These are phyloP conservation scores for Lepiota brunneoincarnata DNA, from an alignment of 768 basidiomycete genomes.

Conservation along the genomic window DNA sequence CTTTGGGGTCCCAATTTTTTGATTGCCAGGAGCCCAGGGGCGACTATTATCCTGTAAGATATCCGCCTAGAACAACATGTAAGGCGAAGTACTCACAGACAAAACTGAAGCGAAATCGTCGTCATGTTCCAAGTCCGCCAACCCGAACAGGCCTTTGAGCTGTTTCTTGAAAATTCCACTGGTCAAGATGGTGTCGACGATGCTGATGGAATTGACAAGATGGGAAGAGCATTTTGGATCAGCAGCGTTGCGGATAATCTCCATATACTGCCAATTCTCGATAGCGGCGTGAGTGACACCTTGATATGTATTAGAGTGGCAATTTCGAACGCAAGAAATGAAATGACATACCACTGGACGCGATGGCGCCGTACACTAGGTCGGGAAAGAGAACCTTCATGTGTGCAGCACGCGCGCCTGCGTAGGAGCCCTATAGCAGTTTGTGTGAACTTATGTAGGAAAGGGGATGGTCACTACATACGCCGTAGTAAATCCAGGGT, in stretches of 20 bases:
- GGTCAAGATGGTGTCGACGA: conserved; percentile 62
- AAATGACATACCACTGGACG: conserved; percentile 65
- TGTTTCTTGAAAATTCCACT: conserved; percentile 40
- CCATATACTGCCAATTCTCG: conserved; percentile 86
- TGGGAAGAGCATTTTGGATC: conserved; percentile 59
- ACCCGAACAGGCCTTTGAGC: conserved; percentile 77
- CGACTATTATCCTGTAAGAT: conserved; percentile 28
- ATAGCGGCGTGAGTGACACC: conserved; percentile 84
- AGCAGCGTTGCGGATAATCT: conserved; percentile 70
- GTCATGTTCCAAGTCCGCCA: conserved; percentile 63
- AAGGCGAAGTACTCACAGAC: conserved; percentile 39
- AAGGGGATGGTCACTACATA: conserved; percentile 31
- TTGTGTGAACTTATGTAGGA: neutral
- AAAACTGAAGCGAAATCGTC: conserved; percentile 76
- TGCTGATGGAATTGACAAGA: conserved; percentile 52
- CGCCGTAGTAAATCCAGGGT: conserved; percentile 95
- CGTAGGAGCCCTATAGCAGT: conserved; percentile 70
- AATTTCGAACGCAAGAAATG: neutral
- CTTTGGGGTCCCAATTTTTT: conserved; percentile 82
- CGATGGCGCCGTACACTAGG: conserved; percentile 86
- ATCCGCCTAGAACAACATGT: neutral
- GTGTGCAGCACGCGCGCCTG: conserved; percentile 90
- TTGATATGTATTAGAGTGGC: conserved; percentile 21
- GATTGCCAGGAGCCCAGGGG: conserved; percentile 79
- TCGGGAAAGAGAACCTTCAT: conserved; percentile 87